Percentiles rank a stretch among this genome's conserved stretches.
Evolutionary conservation across 2,329 filamentous ascomycete genomes (phyloP).

Genomic region (Zymoseptoria brevis): DNA sequence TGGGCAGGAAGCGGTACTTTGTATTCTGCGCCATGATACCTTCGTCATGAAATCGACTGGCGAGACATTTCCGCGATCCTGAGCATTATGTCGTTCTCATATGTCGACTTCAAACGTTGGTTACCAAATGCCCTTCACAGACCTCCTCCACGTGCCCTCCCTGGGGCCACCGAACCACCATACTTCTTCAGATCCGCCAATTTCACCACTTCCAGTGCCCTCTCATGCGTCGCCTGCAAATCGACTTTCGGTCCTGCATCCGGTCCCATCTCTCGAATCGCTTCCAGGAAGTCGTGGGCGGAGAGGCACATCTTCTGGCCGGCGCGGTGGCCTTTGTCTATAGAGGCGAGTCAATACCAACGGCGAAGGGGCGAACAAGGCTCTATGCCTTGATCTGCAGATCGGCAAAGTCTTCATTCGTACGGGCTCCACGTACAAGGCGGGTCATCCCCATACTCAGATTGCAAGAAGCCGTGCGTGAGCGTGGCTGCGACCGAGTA

Average conservation of each 20-base stretch:
- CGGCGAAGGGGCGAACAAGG: conserved; percentile 1
- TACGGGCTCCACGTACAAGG: background rate
- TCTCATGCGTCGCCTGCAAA: conserved; percentile 12
- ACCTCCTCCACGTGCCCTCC: background rate
- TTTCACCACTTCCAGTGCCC: conserved; percentile 9
- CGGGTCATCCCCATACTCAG: conserved; percentile 3
- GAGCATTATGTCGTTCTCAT: no score
- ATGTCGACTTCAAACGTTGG: no score
- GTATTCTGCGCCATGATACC: no score
- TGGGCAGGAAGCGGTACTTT: no score
- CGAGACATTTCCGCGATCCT: no score
- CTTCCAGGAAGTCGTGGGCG: conserved; percentile 1
- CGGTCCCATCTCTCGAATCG: conserved; percentile 10
- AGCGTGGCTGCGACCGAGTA: conserved; percentile 14
- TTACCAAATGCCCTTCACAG: background rate
- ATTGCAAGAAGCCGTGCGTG: conserved; percentile 11
- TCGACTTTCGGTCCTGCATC: conserved; percentile 12
- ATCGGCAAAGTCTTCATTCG: background rate
- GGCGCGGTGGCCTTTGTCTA: conserved; percentile 8
- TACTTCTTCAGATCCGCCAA: conserved; percentile 14
- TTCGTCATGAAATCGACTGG: no score
- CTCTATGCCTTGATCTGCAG: conserved; percentile 5
- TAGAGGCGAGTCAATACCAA: background rate
- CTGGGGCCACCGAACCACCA: background rate
- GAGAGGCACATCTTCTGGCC: conserved; percentile 7